Evolutionary conservation across 352 stramenopile genomes (phyloP), one percentile per base, ranked within the genome.

Genomic region (Globisporangium spiculum): DNA sequence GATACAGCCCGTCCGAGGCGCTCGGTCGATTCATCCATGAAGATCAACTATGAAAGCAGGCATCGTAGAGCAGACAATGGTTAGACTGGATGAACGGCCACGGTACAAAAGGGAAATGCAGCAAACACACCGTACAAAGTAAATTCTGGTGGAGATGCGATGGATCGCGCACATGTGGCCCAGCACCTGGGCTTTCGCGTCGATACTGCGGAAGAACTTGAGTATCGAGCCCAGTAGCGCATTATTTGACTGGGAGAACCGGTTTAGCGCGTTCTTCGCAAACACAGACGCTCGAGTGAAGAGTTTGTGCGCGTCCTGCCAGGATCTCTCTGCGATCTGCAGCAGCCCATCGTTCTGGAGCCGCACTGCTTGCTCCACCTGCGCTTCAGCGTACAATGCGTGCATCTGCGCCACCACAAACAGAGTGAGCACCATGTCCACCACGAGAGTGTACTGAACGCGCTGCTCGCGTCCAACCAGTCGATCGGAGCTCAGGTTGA

Each of bases 11-110:
- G 71, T n/a, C 62, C 74, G 9, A 84, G 48, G 16, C 74, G 71
- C 62, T 86, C 76, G 2, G 66, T 55, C 30, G 55, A 75, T 27
- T 86, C 81, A 32, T 88, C 76, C 9, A 69, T 67, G 4, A 88
- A 60, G 4, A 75, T 58, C 14, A 87, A 63, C 83, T 91, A 68
- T 32, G 30, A 32, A 32, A 32, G 30, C 30, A 8, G 30, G 30
- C 30, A 7, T 32, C 46, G 36, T 10, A 48, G 9, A 50, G 9
- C 26, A 22, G 16, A 27, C 7, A 46, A 30, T 5, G 10, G 6
- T 48, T 24, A 67, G 34, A 20, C 54, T 18, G 7, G 16, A 20
- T 26, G 22, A 32, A 44, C 18, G 16, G 22, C 20, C 9, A 65
- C 8, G 18, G n/a, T 26, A 20, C 22, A 18, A 7, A 56, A 32